Evolutionary conservation across 768 basidiomycete species (phyloP), one percentile per base, ranked within the genome.

Genomic region (Gelatoporia subvermispora): DNA sequence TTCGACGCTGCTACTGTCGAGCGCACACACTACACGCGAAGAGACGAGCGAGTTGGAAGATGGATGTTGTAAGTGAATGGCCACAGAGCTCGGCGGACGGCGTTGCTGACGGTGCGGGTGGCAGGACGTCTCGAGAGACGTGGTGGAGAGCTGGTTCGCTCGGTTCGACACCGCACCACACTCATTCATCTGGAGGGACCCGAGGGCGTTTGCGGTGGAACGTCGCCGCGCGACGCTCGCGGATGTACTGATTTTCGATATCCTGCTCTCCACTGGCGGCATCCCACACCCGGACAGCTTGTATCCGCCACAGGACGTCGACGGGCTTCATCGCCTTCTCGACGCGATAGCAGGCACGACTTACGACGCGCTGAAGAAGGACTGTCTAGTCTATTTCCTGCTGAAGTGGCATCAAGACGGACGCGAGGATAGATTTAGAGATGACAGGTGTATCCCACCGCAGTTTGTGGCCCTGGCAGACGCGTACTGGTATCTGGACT

Each of bases 401-500:
- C 72, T 93, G 50, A 89, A 87, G 61, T 89, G 84, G 84, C 79
- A 85, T 50, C 72, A 77, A 57, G 85, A 89, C 60, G 75, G 77
- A 4, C 74, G 61, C 70, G 85, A 73, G 60, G 72, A 52, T 57
- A 64, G 51, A 71, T 88, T 70, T 66, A 68, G 60, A 45, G 70
- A 64, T 64, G 78, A 63, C n/a, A 68, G 75, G 23, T 79, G 76
- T 57, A 83, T 93, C 51, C 81, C 86, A 3, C 84, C 87, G 2
- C 89, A 90, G 57, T 91, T 90, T 58, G 72, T 76, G 7, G 68
- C 75, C 3, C 74, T 92, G 41, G 79, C 86, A n/a, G 84, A 88
- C 68, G 89, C 90, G 59, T 92, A 92, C 68, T 93, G 86, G 85
- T 68, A 79, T 62, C 68, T 93, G 50, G 90, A 93, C 66, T 74